A percentile compares a stretch with the other conserved stretches of the same genome.
phyloP scores from a whole-genome alignment of 1,284 basidiomycete genomes.

The Apiotrichum laibachii region DNA sequence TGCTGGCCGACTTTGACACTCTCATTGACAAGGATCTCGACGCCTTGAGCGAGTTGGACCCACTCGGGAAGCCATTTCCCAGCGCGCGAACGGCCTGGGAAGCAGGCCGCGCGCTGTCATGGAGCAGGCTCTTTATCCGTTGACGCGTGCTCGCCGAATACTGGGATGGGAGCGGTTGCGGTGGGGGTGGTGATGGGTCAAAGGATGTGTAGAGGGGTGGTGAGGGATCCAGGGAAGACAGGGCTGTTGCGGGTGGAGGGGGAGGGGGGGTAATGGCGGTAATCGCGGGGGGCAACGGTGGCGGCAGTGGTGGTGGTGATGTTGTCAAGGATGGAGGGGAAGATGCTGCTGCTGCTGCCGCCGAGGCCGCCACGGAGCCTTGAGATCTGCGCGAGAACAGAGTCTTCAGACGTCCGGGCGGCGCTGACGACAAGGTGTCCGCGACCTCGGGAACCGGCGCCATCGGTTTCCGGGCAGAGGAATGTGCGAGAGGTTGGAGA shows the following conservation, averaged over 20 bases:
- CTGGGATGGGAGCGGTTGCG: neutral
- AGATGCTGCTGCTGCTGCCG: neutral
- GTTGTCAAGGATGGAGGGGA: neutral
- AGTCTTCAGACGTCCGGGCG: constrained; percentile 3
- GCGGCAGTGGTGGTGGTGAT: neutral
- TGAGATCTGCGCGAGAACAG: constrained; percentile 2
- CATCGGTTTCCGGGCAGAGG: constrained; percentile 6
- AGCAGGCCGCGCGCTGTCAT: constrained; percentile 3
- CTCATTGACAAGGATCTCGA: neutral
- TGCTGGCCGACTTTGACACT: neutral
- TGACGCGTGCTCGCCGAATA: neutral
- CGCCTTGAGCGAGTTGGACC: neutral
- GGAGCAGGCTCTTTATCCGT: neutral
- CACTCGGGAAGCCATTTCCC: constrained; percentile 10
- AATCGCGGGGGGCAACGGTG: too few species aligned
- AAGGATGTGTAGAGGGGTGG: neutral
- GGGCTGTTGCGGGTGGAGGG: neutral
- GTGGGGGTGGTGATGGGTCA: neutral
- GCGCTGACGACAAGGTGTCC: constrained; percentile 3
- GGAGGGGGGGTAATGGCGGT: constrained; percentile 3
- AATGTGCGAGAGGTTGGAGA: neutral
- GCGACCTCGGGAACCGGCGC: constrained; percentile 10
- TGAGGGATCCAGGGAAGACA: constrained; percentile 6
- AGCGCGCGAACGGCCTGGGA: constrained; percentile 3
- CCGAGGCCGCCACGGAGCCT: neutral